Evolutionary conservation across 495 filamentous ascomycete genomes (phyloP).

Genomic region (Penicillium crystallinum): DNA sequence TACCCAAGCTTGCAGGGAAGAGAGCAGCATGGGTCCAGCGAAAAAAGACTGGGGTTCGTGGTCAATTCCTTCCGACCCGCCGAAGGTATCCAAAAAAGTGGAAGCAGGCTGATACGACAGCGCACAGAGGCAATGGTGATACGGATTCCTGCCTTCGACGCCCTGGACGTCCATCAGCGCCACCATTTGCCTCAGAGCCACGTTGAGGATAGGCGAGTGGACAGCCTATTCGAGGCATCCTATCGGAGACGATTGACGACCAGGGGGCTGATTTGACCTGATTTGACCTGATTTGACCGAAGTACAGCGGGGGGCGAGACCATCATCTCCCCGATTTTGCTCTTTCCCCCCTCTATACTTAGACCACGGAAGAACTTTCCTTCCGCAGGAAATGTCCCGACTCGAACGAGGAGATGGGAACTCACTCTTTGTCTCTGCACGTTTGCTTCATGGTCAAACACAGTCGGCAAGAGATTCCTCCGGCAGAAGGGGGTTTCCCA

Average conservation of each 20-base stretch:
- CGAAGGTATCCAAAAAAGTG: constrained; percentile 16
- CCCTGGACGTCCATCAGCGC: constrained; percentile 12
- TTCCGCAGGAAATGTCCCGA: background rate
- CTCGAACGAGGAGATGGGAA: constrained; percentile 7
- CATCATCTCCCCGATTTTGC: constrained; percentile 18
- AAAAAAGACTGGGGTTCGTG: constrained; percentile 23
- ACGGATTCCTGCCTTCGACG: constrained; percentile 27
- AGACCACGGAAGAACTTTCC: constrained; percentile 9
- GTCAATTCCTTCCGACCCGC: constrained; percentile 25
- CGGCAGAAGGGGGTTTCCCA: constrained; percentile 20
- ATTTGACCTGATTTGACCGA: background rate
- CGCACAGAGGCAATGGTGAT: constrained; percentile 24
- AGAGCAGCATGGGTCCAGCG: background rate
- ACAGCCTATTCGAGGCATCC: constrained; percentile 21
- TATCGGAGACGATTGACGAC: constrained; percentile 9
- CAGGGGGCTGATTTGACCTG: background rate
- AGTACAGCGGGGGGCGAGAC: constrained; percentile 13
- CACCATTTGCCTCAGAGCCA: constrained; percentile 20
- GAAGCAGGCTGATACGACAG: constrained; percentile 27
- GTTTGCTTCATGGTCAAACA: constrained; percentile 28
- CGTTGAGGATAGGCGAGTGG: constrained; percentile 4
- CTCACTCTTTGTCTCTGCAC: constrained; percentile 26
- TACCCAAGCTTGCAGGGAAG: constrained; percentile 17
- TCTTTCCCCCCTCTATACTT: background rate
- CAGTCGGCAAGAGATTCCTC: constrained; percentile 19